A percentile compares a stretch with the other conserved stretches of the same genome.
phyloP scores from a whole-genome alignment of 2,329 filamentous ascomycete species.

The Thielaviopsis populi region DNA sequence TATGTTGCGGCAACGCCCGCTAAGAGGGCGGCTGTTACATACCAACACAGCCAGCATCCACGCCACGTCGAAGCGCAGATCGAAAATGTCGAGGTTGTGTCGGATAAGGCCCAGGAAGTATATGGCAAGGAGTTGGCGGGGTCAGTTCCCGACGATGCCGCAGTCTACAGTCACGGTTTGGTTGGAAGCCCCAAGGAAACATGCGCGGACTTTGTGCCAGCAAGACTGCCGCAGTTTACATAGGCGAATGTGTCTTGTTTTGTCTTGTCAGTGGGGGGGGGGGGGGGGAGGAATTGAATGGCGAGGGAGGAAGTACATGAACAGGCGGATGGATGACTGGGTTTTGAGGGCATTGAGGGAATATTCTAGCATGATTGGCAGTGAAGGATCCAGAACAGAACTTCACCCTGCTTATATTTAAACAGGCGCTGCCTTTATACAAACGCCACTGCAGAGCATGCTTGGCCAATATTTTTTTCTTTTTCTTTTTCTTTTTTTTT shows the following conservation, averaged over 20 bases:
- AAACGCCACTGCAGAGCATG: background rate
- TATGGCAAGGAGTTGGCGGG: background rate
- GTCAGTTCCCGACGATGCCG: background rate
- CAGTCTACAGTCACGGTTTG: background rate
- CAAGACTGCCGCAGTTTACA: conserved; percentile 41
- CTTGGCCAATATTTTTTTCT: background rate
- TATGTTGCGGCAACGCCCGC: conserved; percentile 5
- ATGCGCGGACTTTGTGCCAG: conserved; percentile 36
- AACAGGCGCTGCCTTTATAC: background rate
- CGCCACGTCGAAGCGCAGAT: conserved; percentile 5
- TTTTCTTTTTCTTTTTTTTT: background rate
- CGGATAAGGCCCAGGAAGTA: conserved; percentile 7
- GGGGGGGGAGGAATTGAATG: background rate
- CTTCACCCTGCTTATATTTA: conserved; percentile 1
- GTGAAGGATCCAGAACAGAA: background rate
- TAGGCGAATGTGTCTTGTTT: conserved; percentile 20
- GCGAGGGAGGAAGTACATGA: background rate
- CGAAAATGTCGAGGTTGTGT: background rate
- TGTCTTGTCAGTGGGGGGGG: no score
- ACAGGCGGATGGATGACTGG: background rate
- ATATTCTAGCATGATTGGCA: background rate
- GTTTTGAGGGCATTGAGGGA: background rate
- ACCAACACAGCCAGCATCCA: background rate
- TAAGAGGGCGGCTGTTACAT: conserved; percentile 6
- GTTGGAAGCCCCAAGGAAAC: conserved; percentile 6